Base-by-base conservation (phyloP, 2,329 filamentous ascomycete species). In the Gnomoniopsis smithogilvyi region DNA sequence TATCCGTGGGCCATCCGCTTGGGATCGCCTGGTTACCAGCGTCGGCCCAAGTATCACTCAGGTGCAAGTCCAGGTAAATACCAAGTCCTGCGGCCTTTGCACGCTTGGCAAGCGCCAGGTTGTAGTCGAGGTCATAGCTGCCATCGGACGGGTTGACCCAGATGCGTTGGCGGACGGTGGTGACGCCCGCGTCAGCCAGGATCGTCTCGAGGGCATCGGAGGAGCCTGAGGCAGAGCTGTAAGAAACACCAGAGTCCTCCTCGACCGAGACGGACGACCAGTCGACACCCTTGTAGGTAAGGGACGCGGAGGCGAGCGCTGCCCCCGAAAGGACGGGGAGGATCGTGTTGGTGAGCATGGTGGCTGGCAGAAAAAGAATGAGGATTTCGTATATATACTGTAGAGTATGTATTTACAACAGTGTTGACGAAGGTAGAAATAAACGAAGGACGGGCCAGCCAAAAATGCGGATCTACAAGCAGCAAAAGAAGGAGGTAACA, bases 41-140 rank as follows among this genome's bases (percentile, higher is more conserved):
- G 65, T 90, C 88, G 0, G 88, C 88, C 88, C 87, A 91, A 1
- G 82, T 88, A 72, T 90, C 86, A 69, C 81, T 85, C 65, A 84
- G 84, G 70, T 90, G 86, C 62, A 91, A 74, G 64, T 89, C 84
- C 19, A 90, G 73, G 65, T 81, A 83, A 41, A 89, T 76, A 2
- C 75, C 76, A 55, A 91, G 69, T 0, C 87, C 88, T 1, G 81
- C 85, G 2, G 82, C 82, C 64, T 85, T 79, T 3, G 87, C 86
- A 53, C 88, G 79, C 68, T 81, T 81, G 3, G 85, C 88, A n/a
- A 91, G 78, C 56, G 81, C 74, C 62, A 92, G 68, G 68, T 90
- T 91, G 73, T 91, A 91, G 60, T 82, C 82, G 46, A 91, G 77
- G 70, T 88, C 82, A 70, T 91, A 91, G 64, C 80, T 78, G 49